Percentiles rank a stretch among this genome's conserved stretches.
Conservation (phyloP, 2,329 filamentous ascomycete genomes). For the Chaetomiaceae sp. region DNA sequence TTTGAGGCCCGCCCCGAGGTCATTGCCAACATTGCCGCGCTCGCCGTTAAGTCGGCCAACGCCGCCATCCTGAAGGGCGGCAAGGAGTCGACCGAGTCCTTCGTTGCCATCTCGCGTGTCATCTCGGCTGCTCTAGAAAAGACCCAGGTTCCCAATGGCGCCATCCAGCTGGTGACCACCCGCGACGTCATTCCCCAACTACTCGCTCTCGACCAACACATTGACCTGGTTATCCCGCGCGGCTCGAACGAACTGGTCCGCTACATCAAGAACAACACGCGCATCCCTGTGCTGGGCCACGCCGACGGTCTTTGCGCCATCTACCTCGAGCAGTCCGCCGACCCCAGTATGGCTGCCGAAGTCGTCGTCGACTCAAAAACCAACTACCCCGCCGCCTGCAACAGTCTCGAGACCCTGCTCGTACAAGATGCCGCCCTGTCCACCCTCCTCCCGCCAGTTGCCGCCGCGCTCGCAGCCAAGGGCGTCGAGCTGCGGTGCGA, state of each 20-base stretch:
- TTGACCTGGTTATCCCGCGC: constrained; percentile 91
- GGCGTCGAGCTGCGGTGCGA: constrained; percentile 85
- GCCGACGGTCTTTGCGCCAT: constrained; percentile 88
- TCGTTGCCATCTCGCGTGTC: constrained; percentile 78
- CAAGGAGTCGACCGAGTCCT: constrained; percentile 94
- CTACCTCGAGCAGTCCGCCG: constrained; percentile 76
- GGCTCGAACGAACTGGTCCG: constrained; percentile 86
- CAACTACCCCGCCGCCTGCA: constrained; percentile 92
- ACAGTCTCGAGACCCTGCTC: constrained; percentile 85
- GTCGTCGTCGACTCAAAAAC: constrained; percentile 90
- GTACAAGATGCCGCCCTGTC: constrained; percentile 66
- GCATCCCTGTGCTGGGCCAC: constrained; percentile 92
- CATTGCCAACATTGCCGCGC: constrained; percentile 92
- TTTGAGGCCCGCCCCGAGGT: constrained; percentile 97
- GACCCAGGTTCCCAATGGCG: constrained; percentile 73
- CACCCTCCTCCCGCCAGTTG: constrained; percentile 64
- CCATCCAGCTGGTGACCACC: constrained; percentile 90
- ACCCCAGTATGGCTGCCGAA: constrained; percentile 62
- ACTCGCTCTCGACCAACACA: constrained; percentile 76
- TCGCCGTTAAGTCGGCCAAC: constrained; percentile 96
- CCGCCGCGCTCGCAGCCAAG: constrained; percentile 64
- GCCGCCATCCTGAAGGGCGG: constrained; percentile 95
- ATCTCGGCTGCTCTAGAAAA: constrained; percentile 70
- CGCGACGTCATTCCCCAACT: constrained; percentile 84
- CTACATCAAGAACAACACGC: constrained; percentile 83